Conservation (phyloP, 73 alveolate genomes). For the Paramecium biaurelia region DNA sequence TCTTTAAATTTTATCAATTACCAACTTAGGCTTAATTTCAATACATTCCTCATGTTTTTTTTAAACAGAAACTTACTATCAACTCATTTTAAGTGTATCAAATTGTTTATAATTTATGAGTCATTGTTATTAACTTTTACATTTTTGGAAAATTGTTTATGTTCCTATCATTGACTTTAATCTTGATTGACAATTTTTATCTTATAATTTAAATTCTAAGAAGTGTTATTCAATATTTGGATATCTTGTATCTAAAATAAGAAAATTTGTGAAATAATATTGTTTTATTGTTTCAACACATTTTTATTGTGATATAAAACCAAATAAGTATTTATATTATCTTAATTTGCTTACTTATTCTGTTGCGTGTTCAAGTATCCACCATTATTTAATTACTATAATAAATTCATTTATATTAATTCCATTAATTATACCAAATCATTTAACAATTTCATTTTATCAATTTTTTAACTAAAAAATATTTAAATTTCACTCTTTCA, state of each 20-base stretch:
- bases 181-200: background rate
- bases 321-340: background rate
- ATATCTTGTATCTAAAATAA: background rate
- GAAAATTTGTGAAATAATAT: background rate
- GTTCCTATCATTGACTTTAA: background rate
- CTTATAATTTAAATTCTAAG: background rate
- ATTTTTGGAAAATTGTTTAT: background rate
- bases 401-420: background rate
- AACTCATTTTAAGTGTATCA: background rate
- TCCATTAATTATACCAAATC: background rate
- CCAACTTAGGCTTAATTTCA: background rate
- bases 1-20: background rate
- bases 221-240: background rate
- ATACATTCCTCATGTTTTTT: background rate
- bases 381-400: background rate
- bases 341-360: background rate
- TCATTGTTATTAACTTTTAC: background rate
- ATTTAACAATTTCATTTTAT: background rate
- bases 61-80: background rate
- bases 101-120: background rate
- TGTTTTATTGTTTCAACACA: background rate
- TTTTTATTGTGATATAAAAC: background rate
- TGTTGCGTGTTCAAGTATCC: background rate
- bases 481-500: background rate
- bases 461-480: background rate